These are phyloP conservation scores for Ogataea chonburiensis DNA, from an alignment of 805 yeast species.

Conservation along the genomic window DNA sequence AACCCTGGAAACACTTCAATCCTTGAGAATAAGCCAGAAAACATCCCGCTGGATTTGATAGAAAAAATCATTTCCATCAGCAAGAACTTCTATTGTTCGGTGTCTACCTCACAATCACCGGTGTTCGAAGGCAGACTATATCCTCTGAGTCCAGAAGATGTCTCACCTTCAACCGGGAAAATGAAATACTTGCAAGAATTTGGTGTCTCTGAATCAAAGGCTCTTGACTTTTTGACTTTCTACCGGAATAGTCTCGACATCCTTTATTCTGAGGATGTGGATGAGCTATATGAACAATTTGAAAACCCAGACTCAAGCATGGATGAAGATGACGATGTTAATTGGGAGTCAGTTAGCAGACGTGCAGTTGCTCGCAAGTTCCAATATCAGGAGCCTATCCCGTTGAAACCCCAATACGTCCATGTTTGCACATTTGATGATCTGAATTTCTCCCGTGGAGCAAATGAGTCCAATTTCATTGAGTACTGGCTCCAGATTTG, in stretches of 20 bases:
- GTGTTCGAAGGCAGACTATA: constrained; percentile 37
- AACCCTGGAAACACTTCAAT: constrained; percentile 26
- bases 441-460: constrained; percentile 39
- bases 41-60: constrained; percentile 39
- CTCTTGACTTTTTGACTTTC: constrained; percentile 27
- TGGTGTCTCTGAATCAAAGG: constrained; percentile 35
- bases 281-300: constrained; percentile 35
- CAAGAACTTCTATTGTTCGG: constrained; percentile 39
- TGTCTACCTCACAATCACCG: constrained; percentile 36
- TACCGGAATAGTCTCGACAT: constrained; percentile 25
- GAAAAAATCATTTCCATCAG: constrained; percentile 47
- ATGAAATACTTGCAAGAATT: constrained; percentile 32
- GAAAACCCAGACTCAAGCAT: constrained; percentile 14
- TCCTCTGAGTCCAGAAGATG: constrained; percentile 40
- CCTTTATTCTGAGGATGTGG: constrained; percentile 19
- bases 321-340: constrained; percentile 16
- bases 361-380: constrained; percentile 23
- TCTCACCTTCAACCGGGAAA: constrained; percentile 40
- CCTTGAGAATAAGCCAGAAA: constrained; percentile 21
- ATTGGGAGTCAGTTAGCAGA: constrained; percentile 22
- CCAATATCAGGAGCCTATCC: constrained; percentile 25
- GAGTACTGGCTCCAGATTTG: constrained; percentile 43
- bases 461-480: constrained; percentile 37
- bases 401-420: constrained; percentile 40
- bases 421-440: constrained; percentile 40